Conservation (phyloP, 1,139 yeast genomes). For the Yamadazyma conglobata region DNA sequence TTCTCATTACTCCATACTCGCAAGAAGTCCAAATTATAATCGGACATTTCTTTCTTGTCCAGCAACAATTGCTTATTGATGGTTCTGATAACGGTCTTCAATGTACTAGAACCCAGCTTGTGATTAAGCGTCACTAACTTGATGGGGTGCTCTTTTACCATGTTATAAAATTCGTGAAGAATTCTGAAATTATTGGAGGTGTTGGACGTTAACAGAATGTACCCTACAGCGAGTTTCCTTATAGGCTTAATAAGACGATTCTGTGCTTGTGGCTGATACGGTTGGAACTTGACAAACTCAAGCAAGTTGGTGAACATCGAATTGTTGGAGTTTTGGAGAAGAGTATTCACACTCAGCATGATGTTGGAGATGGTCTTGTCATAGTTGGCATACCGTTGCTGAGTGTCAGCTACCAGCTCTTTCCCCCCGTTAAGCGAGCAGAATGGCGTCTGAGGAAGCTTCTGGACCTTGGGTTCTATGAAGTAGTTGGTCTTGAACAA, state of each 20-base stretch:
- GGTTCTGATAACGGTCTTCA: constrained; percentile 38
- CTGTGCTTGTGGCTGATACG: not conserved
- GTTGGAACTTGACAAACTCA: not conserved
- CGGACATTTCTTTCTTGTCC: constrained; percentile 20
- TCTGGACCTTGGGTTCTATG: constrained; percentile 5
- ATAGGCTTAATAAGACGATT: constrained; percentile 4
- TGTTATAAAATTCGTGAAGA: constrained; percentile 38
- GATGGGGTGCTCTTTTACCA: constrained; percentile 14
- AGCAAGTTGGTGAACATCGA: constrained; percentile 9
- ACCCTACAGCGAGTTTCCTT: constrained; percentile 37
- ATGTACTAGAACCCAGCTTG: constrained; percentile 35
- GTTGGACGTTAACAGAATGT: constrained; percentile 53
- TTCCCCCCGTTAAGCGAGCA: constrained; percentile 9
- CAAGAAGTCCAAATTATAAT: constrained; percentile 53
- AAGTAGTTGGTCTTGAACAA: constrained; percentile 10
- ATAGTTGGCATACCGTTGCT: not conserved
- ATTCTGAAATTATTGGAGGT: constrained; percentile 54
- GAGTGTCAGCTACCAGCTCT: not conserved
- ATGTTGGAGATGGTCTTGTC: not conserved
- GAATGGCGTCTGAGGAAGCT: constrained; percentile 18
- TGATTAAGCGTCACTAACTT: constrained; percentile 39
- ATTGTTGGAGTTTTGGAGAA: constrained; percentile 41
- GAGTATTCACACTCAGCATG: constrained; percentile 5
- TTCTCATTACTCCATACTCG: constrained; percentile 40
- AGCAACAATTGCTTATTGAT: constrained; percentile 30